A percentile compares a stretch with the other conserved stretches of the same genome.
phyloP scores from a whole-genome alignment of 352 stramenopile genomes.

The Phytophthora uliginosa region DNA sequence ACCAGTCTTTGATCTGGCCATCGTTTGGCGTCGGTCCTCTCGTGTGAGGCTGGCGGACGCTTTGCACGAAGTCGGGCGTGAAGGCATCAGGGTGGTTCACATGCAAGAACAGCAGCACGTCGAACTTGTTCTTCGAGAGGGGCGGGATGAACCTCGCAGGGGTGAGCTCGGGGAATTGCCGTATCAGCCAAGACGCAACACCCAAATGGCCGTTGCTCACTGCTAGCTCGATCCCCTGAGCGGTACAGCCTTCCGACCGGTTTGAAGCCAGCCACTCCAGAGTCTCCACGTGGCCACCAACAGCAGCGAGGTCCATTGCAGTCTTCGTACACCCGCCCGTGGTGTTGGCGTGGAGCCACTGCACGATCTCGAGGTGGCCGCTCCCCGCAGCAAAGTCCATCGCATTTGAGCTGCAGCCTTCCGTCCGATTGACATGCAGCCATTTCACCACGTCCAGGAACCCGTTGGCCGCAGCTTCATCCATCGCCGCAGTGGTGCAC shows the following conservation, averaged over 20 bases:
- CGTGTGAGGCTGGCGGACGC: background rate
- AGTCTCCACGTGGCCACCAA: background rate
- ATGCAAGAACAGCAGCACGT: constrained; percentile 14
- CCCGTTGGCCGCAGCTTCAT: constrained; percentile 9
- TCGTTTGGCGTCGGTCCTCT: background rate
- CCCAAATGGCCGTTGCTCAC: constrained; percentile 3
- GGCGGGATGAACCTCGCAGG: background rate
- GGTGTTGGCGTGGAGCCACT: constrained; percentile 11
- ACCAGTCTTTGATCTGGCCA: background rate
- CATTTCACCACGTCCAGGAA: constrained; percentile 6
- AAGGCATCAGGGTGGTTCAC: background rate
- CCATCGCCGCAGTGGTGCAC: background rate
- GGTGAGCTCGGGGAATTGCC: background rate
- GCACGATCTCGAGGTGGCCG: constrained; percentile 1
- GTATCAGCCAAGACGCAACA: constrained; percentile 1
- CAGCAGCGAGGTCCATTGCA: constrained; percentile 11
- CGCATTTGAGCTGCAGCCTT: constrained; percentile 1
- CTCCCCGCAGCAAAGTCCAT: constrained; percentile 8
- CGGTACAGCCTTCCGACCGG: constrained; percentile 5
- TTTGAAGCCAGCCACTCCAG: constrained; percentile 8
- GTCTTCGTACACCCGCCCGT: background rate
- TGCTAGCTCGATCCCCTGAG: background rate
- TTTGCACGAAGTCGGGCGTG: background rate
- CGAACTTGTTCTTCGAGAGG: constrained; percentile 1
- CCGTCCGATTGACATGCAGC: background rate